Evolutionary conservation across 495 filamentous ascomycete species (phyloP).

Genomic region (Cercophora samala): DNA sequence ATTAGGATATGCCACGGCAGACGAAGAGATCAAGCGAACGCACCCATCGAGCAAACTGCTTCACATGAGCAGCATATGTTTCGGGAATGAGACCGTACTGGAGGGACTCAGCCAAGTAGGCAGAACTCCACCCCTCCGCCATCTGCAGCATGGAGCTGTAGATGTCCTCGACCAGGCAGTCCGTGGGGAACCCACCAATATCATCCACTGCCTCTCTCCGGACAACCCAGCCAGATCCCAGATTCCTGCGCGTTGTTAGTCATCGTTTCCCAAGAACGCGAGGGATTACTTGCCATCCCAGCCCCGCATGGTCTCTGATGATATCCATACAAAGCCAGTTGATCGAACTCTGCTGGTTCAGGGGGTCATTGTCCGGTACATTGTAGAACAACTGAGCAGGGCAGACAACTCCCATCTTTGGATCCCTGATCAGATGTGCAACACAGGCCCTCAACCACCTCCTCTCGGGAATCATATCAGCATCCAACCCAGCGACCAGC

Average conservation of each 20-base stretch:
- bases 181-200: constrained; percentile 52
- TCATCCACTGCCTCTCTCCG: constrained; percentile 48
- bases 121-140: constrained; percentile 51
- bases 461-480: constrained; percentile 56
- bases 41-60: constrained; percentile 52
- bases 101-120: constrained; percentile 49
- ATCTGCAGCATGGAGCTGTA: constrained; percentile 47
- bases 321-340: constrained; percentile 36
- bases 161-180: constrained; percentile 52
- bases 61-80: constrained; percentile 46
- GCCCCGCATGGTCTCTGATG: constrained; percentile 48
- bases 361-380: constrained; percentile 47
- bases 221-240: constrained; percentile 52
- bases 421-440: constrained; percentile 48
- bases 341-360: constrained; percentile 34
- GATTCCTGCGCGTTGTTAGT: constrained; percentile 45
- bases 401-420: constrained; percentile 48
- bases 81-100: constrained; percentile 54
- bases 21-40: not conserved
- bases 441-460: constrained; percentile 52
- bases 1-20: not conserved
- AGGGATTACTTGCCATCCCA: not conserved
- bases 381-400: constrained; percentile 57
- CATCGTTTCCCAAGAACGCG: not conserved
- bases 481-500: constrained; percentile 52